Base-by-base conservation (phyloP, 2,329 filamentous ascomycete genomes). In the Exophiala viscosa region DNA sequence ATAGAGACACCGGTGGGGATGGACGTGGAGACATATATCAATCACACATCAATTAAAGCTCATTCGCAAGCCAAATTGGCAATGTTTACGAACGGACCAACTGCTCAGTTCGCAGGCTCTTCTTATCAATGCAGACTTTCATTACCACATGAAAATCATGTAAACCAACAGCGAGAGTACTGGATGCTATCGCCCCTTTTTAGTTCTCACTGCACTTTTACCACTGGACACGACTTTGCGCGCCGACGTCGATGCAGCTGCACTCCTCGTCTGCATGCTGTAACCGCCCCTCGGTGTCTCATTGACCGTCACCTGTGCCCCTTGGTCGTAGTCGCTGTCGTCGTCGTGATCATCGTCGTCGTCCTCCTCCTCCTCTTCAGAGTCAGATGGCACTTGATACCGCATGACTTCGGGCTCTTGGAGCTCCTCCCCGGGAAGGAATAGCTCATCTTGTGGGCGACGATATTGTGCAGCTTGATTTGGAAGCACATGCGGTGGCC, bases 401-500 rank as follows among this genome's bases (percentile, higher is more conserved):
- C 45, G 45, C 47, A 59, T 57, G 20, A 63, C 59, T 32, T 61
- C 57, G 5, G 53, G 46, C 41, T 48, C 53, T 13, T 28, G 23
- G 5, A 28, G 5, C 23, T 52, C 44, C 28, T 53, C 54, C n/a
- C 54, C 42, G 1, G 55, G 52, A 20, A 58, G 39, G 36, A 58
- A 62, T 35, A 62, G 45, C 32, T 62, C 62, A 45, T 62, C 59
- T 42, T 57, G 58, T 14, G 45, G 52, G 9, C 60, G 54, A 23
- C 60, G 57, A 40, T 59, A 58, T 33, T 40, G 44, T 9, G 39
- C 20, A 45, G 41, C 43, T 42, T 53, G 53, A 32, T 50, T 49
- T 20, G 44, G 50, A 32, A 23, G 45, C 7, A 45, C 28, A 11
- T 32, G 33, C 15, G 55, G 42, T 70, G 67, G 39, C 74, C 71